Base-by-base conservation (phyloP, 1,284 basidiomycete species). In the Stygiomarasmius scandens region DNA sequence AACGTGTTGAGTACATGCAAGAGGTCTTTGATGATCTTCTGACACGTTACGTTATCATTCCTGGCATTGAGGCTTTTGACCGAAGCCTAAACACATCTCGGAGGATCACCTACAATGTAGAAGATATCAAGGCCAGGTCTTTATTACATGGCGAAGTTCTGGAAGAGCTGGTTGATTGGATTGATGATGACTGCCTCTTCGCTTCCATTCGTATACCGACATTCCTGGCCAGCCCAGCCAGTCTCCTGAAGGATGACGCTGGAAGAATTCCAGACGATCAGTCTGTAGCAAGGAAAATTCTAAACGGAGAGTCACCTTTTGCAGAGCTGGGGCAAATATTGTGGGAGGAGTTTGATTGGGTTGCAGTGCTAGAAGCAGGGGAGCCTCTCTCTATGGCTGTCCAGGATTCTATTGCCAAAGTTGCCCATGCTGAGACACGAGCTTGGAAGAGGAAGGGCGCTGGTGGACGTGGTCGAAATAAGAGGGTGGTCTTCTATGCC, bases 161-260 rank as follows among this genome's bases (percentile, higher is more conserved):
- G n/a, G 53, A 54, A 20, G n/a, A n/a, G 3, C 44, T 54, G 8
- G 44, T 54, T 8, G 53, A 54, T 36, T 46, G 44, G 44, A 16
- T 54, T n/a, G 53, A 54, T 34, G 16, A 29, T 12, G 53, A 54
- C n/a, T 5, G 44, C 6, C 19, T 54, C 16, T 49, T 54, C 36
- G 24, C 25, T 3, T 22, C 29, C 2, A 14, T n/a, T 3, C 11
- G 16, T 5, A 54, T 54, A 11, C 43, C 9, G 6, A 6, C 19
- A 16, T 20, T 54, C 12, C 3, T 54, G 4, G 9, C 4, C 10
- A 54, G 29, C 19, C 53, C 53, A 24, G 38, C 23, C 12, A 36
- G 3, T 2, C 23, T 52, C 9, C 24, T 52, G 8, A 41, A 41
- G 16, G 38, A 41, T 25, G 27, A 32, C 14, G 12, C 10, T 6